These are phyloP conservation scores for Xylaria venustula DNA, from an alignment of 495 filamentous ascomycete species.

Conservation along the genomic window DNA sequence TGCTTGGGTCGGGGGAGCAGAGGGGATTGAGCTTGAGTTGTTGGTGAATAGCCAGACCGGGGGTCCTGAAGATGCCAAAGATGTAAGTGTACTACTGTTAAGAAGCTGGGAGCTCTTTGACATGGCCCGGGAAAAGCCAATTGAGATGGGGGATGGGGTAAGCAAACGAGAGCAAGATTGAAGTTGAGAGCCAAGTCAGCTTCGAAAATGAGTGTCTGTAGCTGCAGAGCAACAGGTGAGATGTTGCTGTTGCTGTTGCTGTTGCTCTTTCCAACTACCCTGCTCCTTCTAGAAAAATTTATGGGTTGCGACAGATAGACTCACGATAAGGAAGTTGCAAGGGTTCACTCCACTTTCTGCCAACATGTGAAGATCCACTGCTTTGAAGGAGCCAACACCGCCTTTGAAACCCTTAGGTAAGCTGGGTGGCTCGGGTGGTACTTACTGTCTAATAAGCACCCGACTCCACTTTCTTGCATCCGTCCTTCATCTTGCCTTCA, in stretches of 20 bases:
- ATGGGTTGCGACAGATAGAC: slow-evolving; percentile 15
- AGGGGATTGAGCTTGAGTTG: slow-evolving; percentile 25
- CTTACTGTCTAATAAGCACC: no score
- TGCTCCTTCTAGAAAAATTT: slow-evolving; percentile 19
- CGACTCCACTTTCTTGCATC: no score
- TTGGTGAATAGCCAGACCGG: slow-evolving; percentile 50
- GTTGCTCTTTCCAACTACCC: neutral
- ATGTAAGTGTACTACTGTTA: slow-evolving; percentile 4
- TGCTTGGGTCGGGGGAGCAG: slow-evolving; percentile 11
- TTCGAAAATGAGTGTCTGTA: slow-evolving; percentile 3
- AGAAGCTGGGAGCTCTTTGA: slow-evolving; percentile 4
- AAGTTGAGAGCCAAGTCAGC: neutral
- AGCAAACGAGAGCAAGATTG: no score
- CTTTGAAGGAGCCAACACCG: neutral
- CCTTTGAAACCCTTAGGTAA: no score
- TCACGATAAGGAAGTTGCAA: slow-evolving; percentile 6
- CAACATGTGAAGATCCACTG: neutral
- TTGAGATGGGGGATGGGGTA: neutral
- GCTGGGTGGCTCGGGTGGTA: no score
- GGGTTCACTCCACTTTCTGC: neutral
- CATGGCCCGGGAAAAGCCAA: slow-evolving; percentile 23
- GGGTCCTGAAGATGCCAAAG: slow-evolving; percentile 20
- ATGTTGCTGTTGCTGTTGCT: neutral
- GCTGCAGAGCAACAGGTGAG: neutral
- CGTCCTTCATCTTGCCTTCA: no score